phyloP scores from a whole-genome alignment of 2,329 filamentous ascomycete genomes.

The Fusarium sp. region DNA sequence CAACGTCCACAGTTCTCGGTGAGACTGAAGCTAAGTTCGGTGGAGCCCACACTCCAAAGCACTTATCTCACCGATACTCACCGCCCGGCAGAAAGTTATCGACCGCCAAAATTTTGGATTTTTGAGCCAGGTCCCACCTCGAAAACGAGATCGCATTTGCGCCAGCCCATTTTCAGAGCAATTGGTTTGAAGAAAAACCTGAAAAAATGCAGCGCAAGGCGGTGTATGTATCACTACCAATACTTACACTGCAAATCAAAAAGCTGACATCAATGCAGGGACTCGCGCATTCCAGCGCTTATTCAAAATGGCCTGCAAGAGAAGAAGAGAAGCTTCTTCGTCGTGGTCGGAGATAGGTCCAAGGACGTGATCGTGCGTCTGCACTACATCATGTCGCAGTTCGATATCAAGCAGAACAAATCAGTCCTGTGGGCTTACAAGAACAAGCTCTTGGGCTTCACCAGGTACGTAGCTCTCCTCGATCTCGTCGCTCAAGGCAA shows the following conservation, averaged over 20 bases:
- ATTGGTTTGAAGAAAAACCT: slow-evolving; percentile 46
- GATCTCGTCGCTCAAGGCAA: slow-evolving; percentile 13
- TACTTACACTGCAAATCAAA: accelerated
- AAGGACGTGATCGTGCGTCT: slow-evolving; percentile 97
- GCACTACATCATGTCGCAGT: slow-evolving; percentile 91
- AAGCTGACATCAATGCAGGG: slow-evolving; percentile 62
- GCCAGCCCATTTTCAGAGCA: slow-evolving; percentile 48
- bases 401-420: slow-evolving; percentile 90
- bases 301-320: slow-evolving; percentile 93
- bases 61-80: slow-evolving; percentile 37
- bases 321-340: slow-evolving; percentile 98
- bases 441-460: slow-evolving; percentile 95
- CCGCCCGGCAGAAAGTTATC: slow-evolving; percentile 57
- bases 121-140: slow-evolving; percentile 47
- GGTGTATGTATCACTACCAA: slow-evolving; percentile 56
- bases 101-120: slow-evolving; percentile 58
- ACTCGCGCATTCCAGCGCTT: slow-evolving; percentile 90
- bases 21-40: slow-evolving; percentile 8
- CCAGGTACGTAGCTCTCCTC: slow-evolving; percentile 64
- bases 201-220: slow-evolving; percentile 71
- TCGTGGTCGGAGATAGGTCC: slow-evolving; percentile 89
- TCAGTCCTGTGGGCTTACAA: slow-evolving; percentile 99
- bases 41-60: slow-evolving; percentile 23
- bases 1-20: slow-evolving; percentile 5
- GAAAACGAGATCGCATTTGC: slow-evolving; percentile 48